Base-by-base conservation (phyloP, 768 basidiomycete genomes). In the Grammothele lineata region DNA sequence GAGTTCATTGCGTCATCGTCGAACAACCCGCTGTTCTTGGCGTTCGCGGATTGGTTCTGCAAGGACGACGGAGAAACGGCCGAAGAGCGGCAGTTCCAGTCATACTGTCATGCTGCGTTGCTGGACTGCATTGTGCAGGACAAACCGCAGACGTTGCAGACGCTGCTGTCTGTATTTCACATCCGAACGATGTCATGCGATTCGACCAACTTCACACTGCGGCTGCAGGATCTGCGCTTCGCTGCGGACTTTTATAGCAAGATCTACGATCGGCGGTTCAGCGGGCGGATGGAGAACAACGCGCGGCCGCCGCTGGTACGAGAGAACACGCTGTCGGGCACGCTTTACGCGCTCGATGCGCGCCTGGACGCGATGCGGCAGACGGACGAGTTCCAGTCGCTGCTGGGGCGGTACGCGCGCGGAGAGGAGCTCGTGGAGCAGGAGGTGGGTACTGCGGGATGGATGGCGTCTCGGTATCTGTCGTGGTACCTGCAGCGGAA, bases 51-150 rank as follows among this genome's bases (percentile, higher is more conserved):
- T 51, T 80, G 85, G 51, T 75, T 92, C 51, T 82, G 84, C 38
- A 75, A 84, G 7, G 77, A 71, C 17, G 76, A 77, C 38, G 79
- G 74, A 3, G 77, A 76, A 50, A 79, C 80, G 10, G 70, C 73
- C 3, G 70, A 72, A 22, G 87, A 88, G 56, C 72, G 71, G 36
- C 61, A 80, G 9, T 82, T 89, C 61, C 78, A 81, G 48, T 73
- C 73, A 9, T 92, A 87, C 55, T 84, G 87, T 55, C 82, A 87
- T 55, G 87, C 88, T 0, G 75, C 78, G 23, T 64, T 92, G 11
- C 72, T 93, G 35, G 94, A 97, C 62, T 86, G 88, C 66, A 85
- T 97, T 40, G 70, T 92, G n/a, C 83, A 89, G 61, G 93, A 94
- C 66, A 96, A 95, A 61, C 81, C 86, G 11, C 77, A 81, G 48